Base-by-base conservation (phyloP, 805 yeast genomes). In the Starmerella potacharoeniae region DNA sequence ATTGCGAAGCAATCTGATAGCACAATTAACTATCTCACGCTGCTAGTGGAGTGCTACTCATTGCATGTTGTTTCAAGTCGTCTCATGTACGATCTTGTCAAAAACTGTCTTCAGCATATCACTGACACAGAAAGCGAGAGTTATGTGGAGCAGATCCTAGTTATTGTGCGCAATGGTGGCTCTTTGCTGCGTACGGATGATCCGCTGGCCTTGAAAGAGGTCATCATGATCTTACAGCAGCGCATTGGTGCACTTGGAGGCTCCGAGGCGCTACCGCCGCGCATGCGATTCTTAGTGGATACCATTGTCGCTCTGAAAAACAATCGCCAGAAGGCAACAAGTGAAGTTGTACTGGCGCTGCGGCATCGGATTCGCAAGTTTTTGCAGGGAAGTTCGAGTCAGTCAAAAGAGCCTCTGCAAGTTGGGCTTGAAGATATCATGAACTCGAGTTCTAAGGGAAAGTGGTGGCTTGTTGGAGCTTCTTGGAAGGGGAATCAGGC, bases 391-490 rank as follows among this genome's bases (percentile, higher is more conserved):
- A 14, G 14, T 13, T 66, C 69, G 31, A 71, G 49, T 6, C 22
- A 11, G 3, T 5, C 30, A 14, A 60, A 53, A 16, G 97, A 93
- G 53, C 86, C 98, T 1, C 75, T 93, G 30, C 88, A 86, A 61
- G 97, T 93, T 0, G 73, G 86, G 3, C 72, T 91, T 22, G 82
- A 80, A 47, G 99, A 93, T 71, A 88, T 93, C 55, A 80, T 78
- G 49, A 80, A 79, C 58, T 76, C 87, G 29, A 86, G 83, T 13
- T 79, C 83, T 0, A 80, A 81, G 60, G 99, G 99, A 55, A 93
- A 91, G 69, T 93, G 99, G 99, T 93, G 99, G 99, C 74, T 93
- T 35, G 91, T 93, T 34, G 99, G 99, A 50, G 86, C 97, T 1
- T 96, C 98, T 0, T 93, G 97, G 96, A 86, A 81, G 64, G 96